Base-by-base conservation (phyloP, 1,139 yeast species). In the Meyerozyma athensensis region DNA sequence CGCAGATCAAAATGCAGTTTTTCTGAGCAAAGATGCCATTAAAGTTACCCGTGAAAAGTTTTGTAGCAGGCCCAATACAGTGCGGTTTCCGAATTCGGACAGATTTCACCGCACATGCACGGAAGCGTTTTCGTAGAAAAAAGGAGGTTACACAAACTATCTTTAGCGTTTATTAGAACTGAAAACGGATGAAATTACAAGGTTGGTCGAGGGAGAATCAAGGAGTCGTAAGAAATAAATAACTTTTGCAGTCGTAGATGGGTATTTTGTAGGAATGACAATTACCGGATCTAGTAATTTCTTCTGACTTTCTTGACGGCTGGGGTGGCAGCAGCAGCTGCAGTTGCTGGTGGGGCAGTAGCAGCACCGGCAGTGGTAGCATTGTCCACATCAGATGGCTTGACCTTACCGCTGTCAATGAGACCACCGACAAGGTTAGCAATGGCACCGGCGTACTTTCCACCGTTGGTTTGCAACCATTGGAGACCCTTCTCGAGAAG, bases 381-480 rank as follows among this genome's bases (percentile, higher is more conserved):
- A 21, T 40, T 39, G 39, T 47, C 46, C 21, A 50, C 39, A 28
- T 49, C 50, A 18, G 45, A 18, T 8, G 45, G 36, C 13, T 47
- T 20, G 18, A 47, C 47, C 16, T 28, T 19, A 17, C 52, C 52
- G 14, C 37, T 35, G 7, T 41, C 43, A 31, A 53, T 45, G 41
- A 39, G 19, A 28, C 39, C 36, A 14, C 46, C 61, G 20, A 63
- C 40, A 53, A 62, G 50, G 28, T 44, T 39, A 35, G 64, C 60
- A 41, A 65, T 42, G 19, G 60, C 54, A 39, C 56, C 48, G 40
- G 56, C 59, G 49, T 52, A 58, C 37, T 58, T 43, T 39, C 65
- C 63, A 43, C 67, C 66, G 52, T 61, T 53, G 36, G 45, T 45
- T 30, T 48, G 44, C 41, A 69, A 49, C 57, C 59, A 67, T 31